These are phyloP conservation scores for Exophiala bonariae DNA, from an alignment of 2,329 filamentous ascomycete species.

Conservation along the genomic window DNA sequence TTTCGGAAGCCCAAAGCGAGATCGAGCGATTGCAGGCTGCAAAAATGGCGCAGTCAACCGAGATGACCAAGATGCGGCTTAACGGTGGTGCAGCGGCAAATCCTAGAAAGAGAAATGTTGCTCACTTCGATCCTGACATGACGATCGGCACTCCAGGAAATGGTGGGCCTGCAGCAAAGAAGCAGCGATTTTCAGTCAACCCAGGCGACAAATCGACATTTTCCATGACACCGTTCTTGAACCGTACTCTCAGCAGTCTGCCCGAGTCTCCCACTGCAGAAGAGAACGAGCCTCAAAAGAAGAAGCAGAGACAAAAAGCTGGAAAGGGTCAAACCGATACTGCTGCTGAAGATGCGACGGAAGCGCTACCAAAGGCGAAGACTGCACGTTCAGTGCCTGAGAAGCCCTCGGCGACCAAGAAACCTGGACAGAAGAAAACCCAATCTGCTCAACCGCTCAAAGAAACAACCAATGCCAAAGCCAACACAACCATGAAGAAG, in stretches of 20 bases:
- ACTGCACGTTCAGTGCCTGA: conserved; percentile 8
- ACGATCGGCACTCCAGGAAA: conserved; percentile 55
- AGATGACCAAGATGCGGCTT: conserved; percentile 26
- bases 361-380: conserved; percentile 6
- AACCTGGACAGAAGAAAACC: conserved; percentile 3
- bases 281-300: conserved; percentile 25
- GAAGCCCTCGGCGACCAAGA: conserved; percentile 10
- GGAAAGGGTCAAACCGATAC: conserved; percentile 31
- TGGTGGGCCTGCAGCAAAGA: conserved; percentile 51
- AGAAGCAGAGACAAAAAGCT: conserved; percentile 30
- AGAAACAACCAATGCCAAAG: conserved; percentile 42
- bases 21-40: conserved; percentile 44
- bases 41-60: conserved; percentile 32
- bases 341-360: conserved; percentile 7
- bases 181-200: conserved; percentile 59
- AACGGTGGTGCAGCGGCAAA: conserved; percentile 26
- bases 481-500: conserved; percentile 31
- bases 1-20: conserved; percentile 64
- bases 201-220: conserved; percentile 87
- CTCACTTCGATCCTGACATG: conserved; percentile 44
- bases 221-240: conserved; percentile 91
- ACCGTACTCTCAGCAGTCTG: conserved; percentile 65
- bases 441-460: conserved; percentile 30
- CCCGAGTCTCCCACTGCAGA: conserved; percentile 41
- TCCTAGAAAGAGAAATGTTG: conserved; percentile 43